Base-by-base conservation (phyloP, 2,329 filamentous ascomycete genomes). In the Drechslerella coelobrocha region DNA sequence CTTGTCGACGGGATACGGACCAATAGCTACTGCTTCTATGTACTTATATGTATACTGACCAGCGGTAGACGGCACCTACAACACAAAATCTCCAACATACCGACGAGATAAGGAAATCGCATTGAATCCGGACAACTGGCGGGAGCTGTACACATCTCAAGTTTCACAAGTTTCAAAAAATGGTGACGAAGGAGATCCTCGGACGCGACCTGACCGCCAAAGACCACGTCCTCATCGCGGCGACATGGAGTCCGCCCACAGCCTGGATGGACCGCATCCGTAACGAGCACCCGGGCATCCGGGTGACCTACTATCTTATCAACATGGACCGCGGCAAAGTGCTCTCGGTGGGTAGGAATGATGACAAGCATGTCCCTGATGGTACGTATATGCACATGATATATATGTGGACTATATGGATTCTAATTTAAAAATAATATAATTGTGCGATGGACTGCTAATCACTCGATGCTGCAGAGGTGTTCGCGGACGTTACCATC, bases 401-500 rank as follows among this genome's bases (percentile, higher is more conserved):
- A 47, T n/a, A 23, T 34, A 34, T 37, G 1, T 8, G 1, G 17
- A 14, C 3, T n/a, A 2, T 47, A 47, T 26, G 19, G 14, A 23
- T 2, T 12, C 21, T 4, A 24, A 23, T 4, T 23, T 9, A 7
- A 26, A 2, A 17, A 56, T 19, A 17, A 31, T 39, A 41, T 54
- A 24, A 54, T 43, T 23, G 8, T 9, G 6, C 14, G 7, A n/a
- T 45, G 12, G 7, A 8, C 21, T 21, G 47, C 12, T 24, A 51
- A 51, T 27, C 10, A 9, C 4, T 27, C n/a, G 23, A 19, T 48
- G 17, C 24, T 45, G 8, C 39, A 73, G 74, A 73, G 27, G n/a
- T 73, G 26, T 74, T 68, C 61, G 59, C 79, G 24, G 77, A 81
- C 8, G 81, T 81, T n/a, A 85, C 83, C 0, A 76, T 85, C 4